These are phyloP conservation scores for Pythium aquatile DNA, from an alignment of 352 stramenopile genomes.

Conservation along the genomic window DNA sequence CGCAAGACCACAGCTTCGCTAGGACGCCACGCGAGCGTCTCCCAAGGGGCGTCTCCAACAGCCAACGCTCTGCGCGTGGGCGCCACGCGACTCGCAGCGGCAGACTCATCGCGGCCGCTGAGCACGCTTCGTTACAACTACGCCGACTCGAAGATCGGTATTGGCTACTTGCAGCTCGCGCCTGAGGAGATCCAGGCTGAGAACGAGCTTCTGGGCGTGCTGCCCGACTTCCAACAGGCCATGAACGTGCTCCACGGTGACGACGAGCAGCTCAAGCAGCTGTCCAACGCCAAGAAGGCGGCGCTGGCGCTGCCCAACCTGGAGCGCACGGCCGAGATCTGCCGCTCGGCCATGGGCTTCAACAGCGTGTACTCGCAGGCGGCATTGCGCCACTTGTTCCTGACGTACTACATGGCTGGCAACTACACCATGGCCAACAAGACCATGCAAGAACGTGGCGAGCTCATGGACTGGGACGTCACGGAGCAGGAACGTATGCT, in stretches of 20 bases:
- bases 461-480: slow-evolving; percentile 70
- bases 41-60: not conserved
- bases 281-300: slow-evolving; percentile 53
- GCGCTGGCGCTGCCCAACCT: slow-evolving; percentile 49
- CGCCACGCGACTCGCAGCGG: not conserved
- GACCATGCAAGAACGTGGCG: slow-evolving; percentile 65
- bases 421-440: slow-evolving; percentile 47
- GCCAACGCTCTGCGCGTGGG: not conserved
- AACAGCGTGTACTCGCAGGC: slow-evolving; percentile 65
- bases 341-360: slow-evolving; percentile 71
- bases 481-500: slow-evolving; percentile 71
- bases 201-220: slow-evolving; percentile 51
- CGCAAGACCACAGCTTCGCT: slow-evolving; percentile 2
- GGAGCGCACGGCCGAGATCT: slow-evolving; percentile 72
- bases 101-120: not conserved
- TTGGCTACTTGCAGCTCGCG: slow-evolving; percentile 59
- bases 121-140: slow-evolving; percentile 45
- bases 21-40: not conserved
- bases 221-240: slow-evolving; percentile 74
- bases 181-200: slow-evolving; percentile 68
- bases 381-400: slow-evolving; percentile 56
- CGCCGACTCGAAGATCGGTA: slow-evolving; percentile 56
- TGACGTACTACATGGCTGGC: slow-evolving; percentile 64
- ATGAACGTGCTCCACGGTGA: slow-evolving; percentile 49
- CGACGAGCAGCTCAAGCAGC: slow-evolving; percentile 32